Conservation (phyloP, 2,329 filamentous ascomycete genomes). For the Mycogone perniciosa region DNA sequence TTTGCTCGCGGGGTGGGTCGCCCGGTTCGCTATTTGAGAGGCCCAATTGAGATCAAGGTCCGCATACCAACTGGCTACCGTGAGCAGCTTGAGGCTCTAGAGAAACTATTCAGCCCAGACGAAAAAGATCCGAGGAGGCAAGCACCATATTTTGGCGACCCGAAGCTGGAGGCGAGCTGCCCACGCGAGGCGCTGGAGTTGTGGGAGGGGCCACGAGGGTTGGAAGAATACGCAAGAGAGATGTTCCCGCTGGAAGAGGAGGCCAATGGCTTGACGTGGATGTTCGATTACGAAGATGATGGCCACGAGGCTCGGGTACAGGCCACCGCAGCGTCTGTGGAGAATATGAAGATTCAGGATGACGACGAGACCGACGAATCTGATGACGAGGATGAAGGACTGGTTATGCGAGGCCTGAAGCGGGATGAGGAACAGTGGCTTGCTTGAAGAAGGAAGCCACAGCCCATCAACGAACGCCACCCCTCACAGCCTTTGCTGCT, state of each 20-base stretch:
- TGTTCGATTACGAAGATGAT: slow-evolving; percentile 53
- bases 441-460: slow-evolving; percentile 30
- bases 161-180: slow-evolving; percentile 53
- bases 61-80: slow-evolving; percentile 83
- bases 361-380: slow-evolving; percentile 34
- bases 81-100: slow-evolving; percentile 70
- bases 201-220: slow-evolving; percentile 84
- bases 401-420: slow-evolving; percentile 51
- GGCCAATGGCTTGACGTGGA: slow-evolving; percentile 91
- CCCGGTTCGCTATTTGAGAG: slow-evolving; percentile 70
- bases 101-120: slow-evolving; percentile 50
- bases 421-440: slow-evolving; percentile 56
- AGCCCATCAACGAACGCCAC: not conserved
- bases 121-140: slow-evolving; percentile 49
- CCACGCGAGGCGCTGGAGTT: slow-evolving; percentile 71
- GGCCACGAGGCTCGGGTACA: slow-evolving; percentile 31
- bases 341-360: slow-evolving; percentile 36
- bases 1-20: slow-evolving; percentile 75
- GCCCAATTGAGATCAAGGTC: slow-evolving; percentile 76
- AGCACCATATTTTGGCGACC: slow-evolving; percentile 57
- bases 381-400: slow-evolving; percentile 52
- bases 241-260: slow-evolving; percentile 93
- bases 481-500: no score
- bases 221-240: slow-evolving; percentile 92
- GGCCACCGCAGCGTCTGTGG: slow-evolving; percentile 30